Conservation (phyloP, 139 green algal genomes). For the Zygnema circumcarinatum region DNA sequence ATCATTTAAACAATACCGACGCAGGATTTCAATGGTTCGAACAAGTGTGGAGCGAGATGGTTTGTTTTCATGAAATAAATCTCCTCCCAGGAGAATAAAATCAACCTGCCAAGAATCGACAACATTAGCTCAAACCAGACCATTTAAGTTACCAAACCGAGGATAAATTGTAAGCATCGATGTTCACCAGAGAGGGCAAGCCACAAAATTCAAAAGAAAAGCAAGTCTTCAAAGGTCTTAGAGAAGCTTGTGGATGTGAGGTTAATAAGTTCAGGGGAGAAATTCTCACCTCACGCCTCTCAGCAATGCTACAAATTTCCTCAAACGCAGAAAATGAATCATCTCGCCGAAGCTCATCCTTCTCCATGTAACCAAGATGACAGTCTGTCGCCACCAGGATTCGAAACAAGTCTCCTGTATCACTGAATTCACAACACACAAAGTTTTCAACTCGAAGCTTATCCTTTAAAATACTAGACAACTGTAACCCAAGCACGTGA, state of each 20-base stretch:
- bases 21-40: slow-evolving; percentile 82
- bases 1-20: slow-evolving; percentile 79
- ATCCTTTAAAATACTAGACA: too few relatives aligned
- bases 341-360: slow-evolving; percentile 86
- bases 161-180: too few relatives aligned
- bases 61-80: slow-evolving; percentile 99
- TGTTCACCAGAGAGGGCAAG: too few relatives aligned
- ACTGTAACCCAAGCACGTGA: too few relatives aligned
- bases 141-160: too few relatives aligned
- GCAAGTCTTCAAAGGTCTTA: too few relatives aligned
- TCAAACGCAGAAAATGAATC: slow-evolving; percentile 94
- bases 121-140: too few relatives aligned
- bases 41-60: slow-evolving; percentile 80
- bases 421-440: background rate
- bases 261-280: background rate
- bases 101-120: slow-evolving; percentile 71
- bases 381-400: slow-evolving; percentile 95
- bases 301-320: slow-evolving; percentile 81
- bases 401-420: background rate
- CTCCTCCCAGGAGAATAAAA: slow-evolving; percentile 90
- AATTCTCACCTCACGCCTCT: slow-evolving; percentile 51
- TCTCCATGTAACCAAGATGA: slow-evolving; percentile 95
- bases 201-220: too few relatives aligned
- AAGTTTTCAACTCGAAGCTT: too few relatives aligned
- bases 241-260: too few relatives aligned